Evolutionary conservation across 257 asterid genomes (phyloP), one percentile per base, ranked within the genome.

Genomic region (Nicotiana noctiflora): DNA sequence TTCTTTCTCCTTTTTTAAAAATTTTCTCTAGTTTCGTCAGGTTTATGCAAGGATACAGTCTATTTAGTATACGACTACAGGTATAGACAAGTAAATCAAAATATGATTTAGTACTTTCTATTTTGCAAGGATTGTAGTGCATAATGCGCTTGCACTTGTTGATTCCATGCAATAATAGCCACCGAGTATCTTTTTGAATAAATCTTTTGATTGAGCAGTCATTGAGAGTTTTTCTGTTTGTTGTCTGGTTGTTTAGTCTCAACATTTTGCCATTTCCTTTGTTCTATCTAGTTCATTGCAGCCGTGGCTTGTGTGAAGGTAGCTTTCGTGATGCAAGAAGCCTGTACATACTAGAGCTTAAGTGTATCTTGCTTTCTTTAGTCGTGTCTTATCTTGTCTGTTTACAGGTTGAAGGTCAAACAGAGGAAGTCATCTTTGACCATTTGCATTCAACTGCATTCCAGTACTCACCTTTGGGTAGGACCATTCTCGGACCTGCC

Each of bases 401-500:
- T 9, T 72, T 87, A 65, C 84, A 94, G 97, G 96, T 94, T 1
- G 98, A 92, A 90, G 88, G 91, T 55, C 97, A 92, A 79, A 87
- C 90, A 9, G 96, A 91, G 84, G 98, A 94, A 84, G 97, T 94
- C 77, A 89, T 94, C 81, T 94, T 94, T 77, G 98, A 94, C 83
- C 98, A 94, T 75, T 83, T 94, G 37, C 98, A 94, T 84, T 91
- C 97, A 63, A 91, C 97, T 86, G 98, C 98, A 74, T 94, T 91
- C 90, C 98, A 93, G 86, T 87, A 91, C 79, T 83, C 97, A 1
- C 95, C 98, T 60, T 86, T 94, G 68, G 97, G 97, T 46, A 87
- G 97, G 88, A 91, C 97, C 70, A 92, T 94, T 51, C 97, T 94
- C 14, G 98, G 98, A 52, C 94, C 97, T 81, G 97, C 97, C 77